phyloP scores from a whole-genome alignment of 2,329 filamentous ascomycete genomes.

The Tolypocladium sp. region DNA sequence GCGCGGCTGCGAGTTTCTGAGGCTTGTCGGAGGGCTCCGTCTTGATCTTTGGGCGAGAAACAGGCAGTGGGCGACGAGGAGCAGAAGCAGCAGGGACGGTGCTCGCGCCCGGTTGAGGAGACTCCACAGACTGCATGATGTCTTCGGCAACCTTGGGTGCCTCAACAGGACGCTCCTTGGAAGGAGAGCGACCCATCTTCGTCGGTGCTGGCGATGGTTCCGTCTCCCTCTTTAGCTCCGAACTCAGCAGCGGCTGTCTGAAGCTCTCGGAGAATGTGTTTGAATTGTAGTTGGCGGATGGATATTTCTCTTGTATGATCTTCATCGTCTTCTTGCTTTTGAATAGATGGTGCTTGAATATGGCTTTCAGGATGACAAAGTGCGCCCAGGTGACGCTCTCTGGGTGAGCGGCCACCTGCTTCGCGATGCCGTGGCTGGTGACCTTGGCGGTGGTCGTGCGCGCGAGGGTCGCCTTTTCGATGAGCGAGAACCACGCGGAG shows the following conservation, averaged over 20 bases:
- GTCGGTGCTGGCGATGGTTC: background rate
- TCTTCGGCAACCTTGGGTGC: background rate
- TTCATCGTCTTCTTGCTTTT: slow-evolving; percentile 1
- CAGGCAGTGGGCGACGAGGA: background rate
- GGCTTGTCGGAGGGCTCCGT: background rate
- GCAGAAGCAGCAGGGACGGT: background rate
- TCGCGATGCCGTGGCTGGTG: slow-evolving; percentile 2
- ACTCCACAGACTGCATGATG: background rate
- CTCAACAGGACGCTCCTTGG: background rate
- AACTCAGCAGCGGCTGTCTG: background rate
- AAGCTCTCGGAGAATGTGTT: background rate
- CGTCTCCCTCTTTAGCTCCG: background rate
- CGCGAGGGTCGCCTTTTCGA: slow-evolving; percentile 3
- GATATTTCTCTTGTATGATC: background rate
- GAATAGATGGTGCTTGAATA: slow-evolving; percentile 3
- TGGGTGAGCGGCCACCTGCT: background rate
- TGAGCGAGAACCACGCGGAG: slow-evolving; percentile 1
- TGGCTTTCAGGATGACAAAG: slow-evolving; percentile 1
- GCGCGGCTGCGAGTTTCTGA: background rate
- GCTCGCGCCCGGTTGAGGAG: background rate
- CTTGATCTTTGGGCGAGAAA: background rate
- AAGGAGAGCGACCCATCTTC: background rate
- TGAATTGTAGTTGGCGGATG: slow-evolving; percentile 1
- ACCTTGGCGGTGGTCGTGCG: slow-evolving; percentile 2
- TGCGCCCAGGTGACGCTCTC: slow-evolving; percentile 6